Evolutionary conservation across 805 yeast genomes (phyloP).

Genomic region (Cephaloascus albidus): DNA sequence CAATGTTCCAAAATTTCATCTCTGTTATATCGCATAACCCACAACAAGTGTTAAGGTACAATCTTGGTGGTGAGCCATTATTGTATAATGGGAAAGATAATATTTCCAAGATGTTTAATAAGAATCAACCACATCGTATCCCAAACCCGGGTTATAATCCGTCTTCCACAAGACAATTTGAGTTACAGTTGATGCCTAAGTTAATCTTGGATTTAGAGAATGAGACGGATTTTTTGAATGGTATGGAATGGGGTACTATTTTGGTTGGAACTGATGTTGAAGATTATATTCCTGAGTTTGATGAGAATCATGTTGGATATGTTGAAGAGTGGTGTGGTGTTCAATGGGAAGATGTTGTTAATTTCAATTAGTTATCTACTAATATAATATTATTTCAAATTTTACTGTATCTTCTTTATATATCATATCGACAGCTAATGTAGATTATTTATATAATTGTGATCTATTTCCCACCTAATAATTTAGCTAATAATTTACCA

Average conservation of each 20-base stretch:
- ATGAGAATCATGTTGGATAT: slow-evolving; percentile 65
- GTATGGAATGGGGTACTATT: slow-evolving; percentile 98
- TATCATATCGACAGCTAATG: too few species aligned
- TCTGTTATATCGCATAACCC: slow-evolving; percentile 75
- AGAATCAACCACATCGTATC: slow-evolving; percentile 20
- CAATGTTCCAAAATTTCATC: slow-evolving; percentile 70
- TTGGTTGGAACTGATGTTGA: slow-evolving; percentile 68
- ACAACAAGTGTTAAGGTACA: slow-evolving; percentile 78
- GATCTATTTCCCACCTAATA: too few species aligned
- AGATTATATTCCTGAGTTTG: slow-evolving; percentile 50
- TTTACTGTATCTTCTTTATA: too few species aligned
- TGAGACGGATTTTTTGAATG: slow-evolving; percentile 42
- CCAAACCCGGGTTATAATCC: slow-evolving; percentile 60
- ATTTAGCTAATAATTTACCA: slow-evolving; percentile 5
- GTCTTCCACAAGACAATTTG: slow-evolving; percentile 54
- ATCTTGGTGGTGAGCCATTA: slow-evolving; percentile 70
- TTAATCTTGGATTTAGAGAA: slow-evolving; percentile 76
- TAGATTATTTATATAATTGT: too few species aligned
- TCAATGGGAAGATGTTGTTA: slow-evolving; percentile 57
- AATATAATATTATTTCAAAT: too few species aligned
- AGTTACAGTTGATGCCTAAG: slow-evolving; percentile 91
- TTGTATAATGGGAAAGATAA: slow-evolving; percentile 59
- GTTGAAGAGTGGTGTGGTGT: slow-evolving; percentile 76
- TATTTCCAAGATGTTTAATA: slow-evolving; percentile 32
- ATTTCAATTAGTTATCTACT: too few species aligned